Base-by-base conservation (phyloP, 2,329 filamentous ascomycete genomes). In the Leptographium galeiforme region DNA sequence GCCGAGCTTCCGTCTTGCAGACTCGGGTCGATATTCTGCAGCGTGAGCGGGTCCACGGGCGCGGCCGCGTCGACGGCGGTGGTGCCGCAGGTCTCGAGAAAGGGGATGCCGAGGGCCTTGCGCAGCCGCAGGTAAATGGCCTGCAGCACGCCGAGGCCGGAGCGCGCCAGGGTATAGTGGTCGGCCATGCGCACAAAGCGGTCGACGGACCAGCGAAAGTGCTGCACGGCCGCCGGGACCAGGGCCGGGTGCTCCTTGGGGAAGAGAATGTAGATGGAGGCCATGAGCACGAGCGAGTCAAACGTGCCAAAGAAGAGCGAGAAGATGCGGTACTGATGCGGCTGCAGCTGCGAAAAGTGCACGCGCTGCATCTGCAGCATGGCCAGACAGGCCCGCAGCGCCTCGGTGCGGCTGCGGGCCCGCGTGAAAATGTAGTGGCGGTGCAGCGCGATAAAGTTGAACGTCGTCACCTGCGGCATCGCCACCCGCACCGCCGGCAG, bases 291-390 rank as follows among this genome's bases (percentile, higher is more conserved):
- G 19, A 82, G 74, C 14, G 80, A 79, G 59, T 84, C 80, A 55
- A 84, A 83, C 8, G 77, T 82, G 51, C 77, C 78, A 51, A 81
- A 81, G 62, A 82, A 82, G 4, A 83, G 68, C 16, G 73, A 70
- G 58, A 78, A 78, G 60, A 72, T 72, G 58, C 72, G 73, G 59
- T 76, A 81, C 50, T 79, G 73, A 44, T 74, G 69, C 16, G 73
- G 70, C 18, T 69, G 68, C 13, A 81, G 63, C 36, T 68, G 66
- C 53, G 72, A 67, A 59, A 79, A 75, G 49, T 75, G 69, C 39
- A 67, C 61, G 55, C 72, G 69, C 61, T 83, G 79, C 16, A 76
- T 67, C 30, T 76, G 70, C 2, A 84, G 68, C 66, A 81, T 77
- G 2, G 69, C 68, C 4, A 83, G 60, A 49, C 75, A 77, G 6